phyloP scores from a whole-genome alignment of 2,329 filamentous ascomycete genomes.

The Parastagonospora nodorum region DNA sequence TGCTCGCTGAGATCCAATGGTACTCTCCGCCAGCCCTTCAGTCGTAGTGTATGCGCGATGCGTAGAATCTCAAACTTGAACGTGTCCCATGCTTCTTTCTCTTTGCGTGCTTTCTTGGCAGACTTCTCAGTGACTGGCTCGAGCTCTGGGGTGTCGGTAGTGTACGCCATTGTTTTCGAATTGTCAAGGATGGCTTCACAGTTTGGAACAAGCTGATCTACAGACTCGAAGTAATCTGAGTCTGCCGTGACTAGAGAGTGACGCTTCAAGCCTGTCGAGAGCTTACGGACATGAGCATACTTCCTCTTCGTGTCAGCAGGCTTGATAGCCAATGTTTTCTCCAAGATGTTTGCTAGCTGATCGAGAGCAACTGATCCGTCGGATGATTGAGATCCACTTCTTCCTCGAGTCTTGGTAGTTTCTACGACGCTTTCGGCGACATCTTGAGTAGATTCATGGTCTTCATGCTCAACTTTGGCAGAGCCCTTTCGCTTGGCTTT shows the following conservation, averaged over 20 bases:
- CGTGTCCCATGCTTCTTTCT: constrained; percentile 75
- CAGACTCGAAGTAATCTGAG: constrained; percentile 79
- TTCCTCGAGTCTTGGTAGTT: constrained; percentile 42
- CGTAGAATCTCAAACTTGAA: constrained; percentile 95
- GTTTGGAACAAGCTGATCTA: constrained; percentile 78
- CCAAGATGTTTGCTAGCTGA: constrained; percentile 77
- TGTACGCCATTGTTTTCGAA: constrained; percentile 82
- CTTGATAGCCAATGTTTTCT: constrained; percentile 63
- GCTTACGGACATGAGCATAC: constrained; percentile 28
- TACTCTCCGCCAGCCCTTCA: constrained; percentile 91
- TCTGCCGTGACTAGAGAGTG: constrained; percentile 71
- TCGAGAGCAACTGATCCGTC: constrained; percentile 74
- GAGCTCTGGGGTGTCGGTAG: constrained; percentile 61
- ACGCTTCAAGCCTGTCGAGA: constrained; percentile 46
- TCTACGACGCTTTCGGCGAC: constrained; percentile 9
- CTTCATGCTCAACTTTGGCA: constrained; percentile 48
- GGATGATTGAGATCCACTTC: constrained; percentile 65
- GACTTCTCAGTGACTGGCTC: constrained; percentile 49
- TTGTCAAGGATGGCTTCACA: constrained; percentile 89
- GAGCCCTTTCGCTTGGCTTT: constrained; percentile 58
- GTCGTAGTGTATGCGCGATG: constrained; percentile 81
- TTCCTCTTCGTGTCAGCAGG: constrained; percentile 40
- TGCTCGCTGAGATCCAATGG: constrained; percentile 71
- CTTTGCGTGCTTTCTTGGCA: constrained; percentile 61
- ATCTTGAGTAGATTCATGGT: constrained; percentile 4